Base-by-base conservation (phyloP, 2,329 filamentous ascomycete genomes). In the Xylariales sp. region DNA sequence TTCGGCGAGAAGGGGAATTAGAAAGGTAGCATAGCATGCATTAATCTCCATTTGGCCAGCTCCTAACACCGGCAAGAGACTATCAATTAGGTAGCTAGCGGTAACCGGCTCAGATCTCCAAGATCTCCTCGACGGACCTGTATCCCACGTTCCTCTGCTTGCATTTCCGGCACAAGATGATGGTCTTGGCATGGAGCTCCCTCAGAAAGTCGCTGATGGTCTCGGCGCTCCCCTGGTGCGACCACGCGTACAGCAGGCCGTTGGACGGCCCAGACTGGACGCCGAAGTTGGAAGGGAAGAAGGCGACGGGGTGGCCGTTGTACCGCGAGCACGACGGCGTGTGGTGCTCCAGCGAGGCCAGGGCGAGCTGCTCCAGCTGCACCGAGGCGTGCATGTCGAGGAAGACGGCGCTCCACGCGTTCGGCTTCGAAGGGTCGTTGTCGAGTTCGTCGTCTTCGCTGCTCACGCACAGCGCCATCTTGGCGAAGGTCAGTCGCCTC, bases 341-440 rank as follows among this genome's bases (percentile, higher is more conserved):
- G 10, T 72, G 67, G 45, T 74, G 72, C 45, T 70, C 69, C 5
- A 74, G 53, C 6, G 54, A 62, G 41, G 64, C 56, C 8, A 72
- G 18, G 6, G 63, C 30, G 10, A 74, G 52, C 7, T 69, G 54
- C 48, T 72, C 69, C 10, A 74, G 34, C 8, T 48, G 49, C 5
- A 71, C 56, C 12, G 49, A 68, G 1, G 6, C 32, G 16, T 64
- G 62, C 65, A 74, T 71, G 12, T 63, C 48, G 39, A 64, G 57
- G 45, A 75, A 72, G 16, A 75, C 62, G 3, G 62, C 56, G 4
- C 66, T 61, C 73, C 73, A 75, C 6, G 72, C 72, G 49, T 75
- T 73, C 16, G 71, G 70, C 14, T 62, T 65, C 30, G 32, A 16
- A 18, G 69, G 61, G 30, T 74, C 55, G 8, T 71, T 73, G 39